Evolutionary conservation across 352 stramenopile species (phyloP).

Genomic region (Pythium monospermum): DNA sequence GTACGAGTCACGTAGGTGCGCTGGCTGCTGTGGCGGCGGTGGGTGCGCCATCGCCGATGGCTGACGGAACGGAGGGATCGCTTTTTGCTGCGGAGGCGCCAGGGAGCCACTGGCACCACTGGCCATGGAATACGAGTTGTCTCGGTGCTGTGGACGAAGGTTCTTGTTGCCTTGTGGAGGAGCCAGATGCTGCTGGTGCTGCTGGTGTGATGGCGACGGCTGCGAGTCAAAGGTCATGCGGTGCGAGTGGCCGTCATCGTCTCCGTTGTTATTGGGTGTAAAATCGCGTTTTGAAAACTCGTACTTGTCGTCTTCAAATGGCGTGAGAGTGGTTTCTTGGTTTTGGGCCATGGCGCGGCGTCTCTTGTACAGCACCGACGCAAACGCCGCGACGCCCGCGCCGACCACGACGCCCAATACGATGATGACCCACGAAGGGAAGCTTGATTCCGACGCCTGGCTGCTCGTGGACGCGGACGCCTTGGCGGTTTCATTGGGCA

Average conservation of each 20-base stretch:
- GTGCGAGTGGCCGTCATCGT: too few species aligned
- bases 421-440: constrained; percentile 4
- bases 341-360: not conserved
- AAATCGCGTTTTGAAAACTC: not conserved
- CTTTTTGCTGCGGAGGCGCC: too few species aligned
- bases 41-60: not conserved
- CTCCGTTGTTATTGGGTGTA: too few species aligned
- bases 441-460: not conserved
- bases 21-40: not conserved
- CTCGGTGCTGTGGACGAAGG: too few species aligned
- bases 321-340: not conserved
- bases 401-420: not conserved
- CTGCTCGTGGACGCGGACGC: not conserved
- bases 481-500: not conserved
- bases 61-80: not conserved
- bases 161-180: too few species aligned
- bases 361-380: not conserved
- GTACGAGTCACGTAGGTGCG: not conserved
- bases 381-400: not conserved
- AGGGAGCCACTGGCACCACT: too few species aligned
- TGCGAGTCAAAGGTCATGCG: not conserved
- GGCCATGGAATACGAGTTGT: too few species aligned
- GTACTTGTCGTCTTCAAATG: not conserved
- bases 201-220: not conserved
- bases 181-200: too few species aligned